phyloP scores from a whole-genome alignment of 1,139 yeast genomes.

The Kurtzmaniella quercitrusa region DNA sequence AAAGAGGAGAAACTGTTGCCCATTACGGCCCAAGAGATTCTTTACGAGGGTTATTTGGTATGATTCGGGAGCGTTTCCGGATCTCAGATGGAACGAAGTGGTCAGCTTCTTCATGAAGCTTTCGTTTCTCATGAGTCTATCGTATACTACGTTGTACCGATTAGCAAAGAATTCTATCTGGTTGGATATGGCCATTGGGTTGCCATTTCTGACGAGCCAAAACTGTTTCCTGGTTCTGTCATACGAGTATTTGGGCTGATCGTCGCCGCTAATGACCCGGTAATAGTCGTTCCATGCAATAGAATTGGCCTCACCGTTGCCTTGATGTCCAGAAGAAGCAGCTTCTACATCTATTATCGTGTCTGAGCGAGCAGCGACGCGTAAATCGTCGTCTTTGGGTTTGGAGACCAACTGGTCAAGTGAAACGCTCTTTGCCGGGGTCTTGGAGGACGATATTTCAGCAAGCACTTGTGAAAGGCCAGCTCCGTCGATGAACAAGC shows the following conservation, averaged over 20 bases:
- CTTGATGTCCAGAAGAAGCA: constrained; percentile 26
- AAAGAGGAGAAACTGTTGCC: constrained; percentile 67
- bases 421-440: constrained; percentile 9
- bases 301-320: constrained; percentile 20
- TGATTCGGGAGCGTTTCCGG: constrained; percentile 15
- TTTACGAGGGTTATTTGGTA: constrained; percentile 72
- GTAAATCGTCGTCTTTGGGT: background rate
- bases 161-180: constrained; percentile 27
- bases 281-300: constrained; percentile 74
- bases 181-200: constrained; percentile 8
- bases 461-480: constrained; percentile 61
- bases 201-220: constrained; percentile 22
- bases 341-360: constrained; percentile 25
- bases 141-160: constrained; percentile 59
- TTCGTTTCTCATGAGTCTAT: constrained; percentile 73
- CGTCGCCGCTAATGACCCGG: constrained; percentile 57
- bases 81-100: constrained; percentile 27
- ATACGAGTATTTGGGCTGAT: constrained; percentile 64
- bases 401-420: constrained; percentile 1
- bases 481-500: constrained; percentile 75
- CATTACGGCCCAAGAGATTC: constrained; percentile 81
- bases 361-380: constrained; percentile 25
- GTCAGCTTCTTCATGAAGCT: constrained; percentile 54
- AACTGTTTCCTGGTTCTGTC: constrained; percentile 67
- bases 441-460: constrained; percentile 38